Conservation (phyloP, 352 stramenopile species). For the Globisporangium recalcitrans region DNA sequence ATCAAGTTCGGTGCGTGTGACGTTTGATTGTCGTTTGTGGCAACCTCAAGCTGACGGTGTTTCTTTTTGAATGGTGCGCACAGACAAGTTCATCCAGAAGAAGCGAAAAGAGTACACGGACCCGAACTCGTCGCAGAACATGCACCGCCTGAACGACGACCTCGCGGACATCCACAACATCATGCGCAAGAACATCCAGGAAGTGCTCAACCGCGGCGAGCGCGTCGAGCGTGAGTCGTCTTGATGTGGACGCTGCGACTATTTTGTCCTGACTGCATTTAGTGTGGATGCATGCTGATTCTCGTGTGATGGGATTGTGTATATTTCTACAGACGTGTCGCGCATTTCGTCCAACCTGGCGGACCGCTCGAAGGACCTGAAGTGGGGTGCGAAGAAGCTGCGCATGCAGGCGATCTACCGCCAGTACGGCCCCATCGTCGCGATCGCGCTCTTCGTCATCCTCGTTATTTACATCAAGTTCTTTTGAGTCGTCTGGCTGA, state of each 20-base stretch:
- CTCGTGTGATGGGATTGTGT: not conserved
- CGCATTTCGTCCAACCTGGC: slow-evolving; percentile 88
- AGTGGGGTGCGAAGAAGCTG: slow-evolving; percentile 95
- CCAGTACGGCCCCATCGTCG: slow-evolving; percentile 81
- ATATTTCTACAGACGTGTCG: slow-evolving; percentile 59
- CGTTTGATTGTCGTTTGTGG: not conserved
- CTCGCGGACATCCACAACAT: slow-evolving; percentile 98
- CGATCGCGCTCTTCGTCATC: slow-evolving; percentile 76
- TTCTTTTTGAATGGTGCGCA: not conserved
- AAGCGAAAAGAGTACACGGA: slow-evolving; percentile 97
- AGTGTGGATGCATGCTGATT: no score
- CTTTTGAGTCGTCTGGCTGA: no score
- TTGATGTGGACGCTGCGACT: no score
- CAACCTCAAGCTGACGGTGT: not conserved
- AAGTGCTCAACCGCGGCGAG: slow-evolving; percentile 90
- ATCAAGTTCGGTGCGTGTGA: slow-evolving; percentile 93
- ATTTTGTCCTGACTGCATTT: no score
- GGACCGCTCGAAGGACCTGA: slow-evolving; percentile 95
- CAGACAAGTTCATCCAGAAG: slow-evolving; percentile 96
- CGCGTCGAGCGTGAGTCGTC: slow-evolving; percentile 69
- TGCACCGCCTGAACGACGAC: slow-evolving; percentile 95
- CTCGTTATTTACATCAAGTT: slow-evolving; percentile 91
- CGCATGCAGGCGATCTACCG: slow-evolving; percentile 87
- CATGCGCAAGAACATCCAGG: slow-evolving; percentile 98
- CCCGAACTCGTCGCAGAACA: slow-evolving; percentile 93